Conservation (phyloP, 2,329 filamentous ascomycete genomes). For the Blastomyces percursus region DNA sequence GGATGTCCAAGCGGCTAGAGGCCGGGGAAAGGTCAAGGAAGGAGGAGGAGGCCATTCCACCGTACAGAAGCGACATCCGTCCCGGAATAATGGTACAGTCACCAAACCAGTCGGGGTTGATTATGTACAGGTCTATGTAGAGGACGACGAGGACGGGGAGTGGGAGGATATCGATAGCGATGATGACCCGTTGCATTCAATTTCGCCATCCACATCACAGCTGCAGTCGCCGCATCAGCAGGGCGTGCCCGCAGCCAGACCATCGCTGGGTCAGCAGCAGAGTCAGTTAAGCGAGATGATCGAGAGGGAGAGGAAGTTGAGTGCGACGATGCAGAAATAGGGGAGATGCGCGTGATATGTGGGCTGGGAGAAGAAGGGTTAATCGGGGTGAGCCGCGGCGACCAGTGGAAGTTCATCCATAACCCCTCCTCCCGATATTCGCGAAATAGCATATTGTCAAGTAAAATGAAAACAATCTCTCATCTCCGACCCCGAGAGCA, state of each 20-base stretch:
- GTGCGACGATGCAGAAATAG: not conserved
- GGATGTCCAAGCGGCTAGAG: not conserved
- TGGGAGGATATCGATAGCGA: not conserved
- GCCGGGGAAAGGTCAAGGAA: too few relatives aligned
- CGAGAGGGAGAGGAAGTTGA: conserved; percentile 12
- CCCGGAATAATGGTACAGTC: not conserved
- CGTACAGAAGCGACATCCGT: too few relatives aligned
- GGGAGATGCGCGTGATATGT: not conserved
- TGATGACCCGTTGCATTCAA: not conserved
- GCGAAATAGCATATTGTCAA: too few relatives aligned
- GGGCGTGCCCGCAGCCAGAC: not conserved
- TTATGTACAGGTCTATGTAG: not conserved
- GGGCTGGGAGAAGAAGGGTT: too few relatives aligned
- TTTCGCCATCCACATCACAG: not conserved
- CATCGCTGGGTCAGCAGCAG: conserved; percentile 13
- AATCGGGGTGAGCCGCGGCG: too few relatives aligned
- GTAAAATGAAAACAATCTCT: too few relatives aligned
- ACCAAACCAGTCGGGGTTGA: not conserved
- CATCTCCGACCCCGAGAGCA: too few relatives aligned
- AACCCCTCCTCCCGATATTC: too few relatives aligned
- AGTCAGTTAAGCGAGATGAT: conserved; percentile 21
- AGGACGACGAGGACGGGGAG: not conserved
- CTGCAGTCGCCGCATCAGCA: not conserved
- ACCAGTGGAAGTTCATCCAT: too few relatives aligned
- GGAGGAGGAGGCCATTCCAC: not conserved